Base-by-base conservation (phyloP, 75 land plant species). In the Sequoia sempervirens region DNA sequence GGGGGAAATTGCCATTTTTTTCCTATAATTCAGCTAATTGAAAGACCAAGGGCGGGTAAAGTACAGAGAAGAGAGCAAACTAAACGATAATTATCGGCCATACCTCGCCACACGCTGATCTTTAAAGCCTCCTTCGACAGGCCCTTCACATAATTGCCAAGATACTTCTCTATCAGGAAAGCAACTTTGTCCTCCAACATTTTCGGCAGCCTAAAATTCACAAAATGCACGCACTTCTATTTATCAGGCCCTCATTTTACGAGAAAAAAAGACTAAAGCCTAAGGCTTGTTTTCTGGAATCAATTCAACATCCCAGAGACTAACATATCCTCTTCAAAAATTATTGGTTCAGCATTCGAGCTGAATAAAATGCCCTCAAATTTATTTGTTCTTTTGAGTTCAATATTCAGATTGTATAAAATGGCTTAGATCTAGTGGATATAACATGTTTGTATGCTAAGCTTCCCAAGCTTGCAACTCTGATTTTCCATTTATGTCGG, bases 101-200 rank as follows among this genome's bases (percentile, higher is more conserved):
- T 82, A 96, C 99, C 99, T 89, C 89, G 81, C 99, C 99, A 98
- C 13, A 88, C 99, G 75, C 98, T 96, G 86, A 98, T 95, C 84
- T 93, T 98, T 78, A 98, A 91, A 36, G 94, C 98, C 80, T 98
- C 99, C 81, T 92, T 93, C 80, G 90, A 96, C 76, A 98, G 89
- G 0, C 95, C 99, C 80, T 84, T 84, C 85, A 98, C 95, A 73
- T 98, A 98, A 73, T 98, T 92, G 87, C 99, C 99, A 78, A 98
- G 89, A 87, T 96, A 96, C 91, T 91, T 96, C 89, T 98, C 93
- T 80, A 98, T 82, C 80, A 95, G 83, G 82, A 82, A 92, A 28
- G 99, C 99, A 12, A 94, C 97, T 52, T 96, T 93, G 86, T 98
- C 99, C 84, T 98, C 97, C 94, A 98, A 89, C 99, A 98, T 94